Conservation (phyloP, 495 filamentous ascomycete genomes). For the Lepidopterella palustris region DNA sequence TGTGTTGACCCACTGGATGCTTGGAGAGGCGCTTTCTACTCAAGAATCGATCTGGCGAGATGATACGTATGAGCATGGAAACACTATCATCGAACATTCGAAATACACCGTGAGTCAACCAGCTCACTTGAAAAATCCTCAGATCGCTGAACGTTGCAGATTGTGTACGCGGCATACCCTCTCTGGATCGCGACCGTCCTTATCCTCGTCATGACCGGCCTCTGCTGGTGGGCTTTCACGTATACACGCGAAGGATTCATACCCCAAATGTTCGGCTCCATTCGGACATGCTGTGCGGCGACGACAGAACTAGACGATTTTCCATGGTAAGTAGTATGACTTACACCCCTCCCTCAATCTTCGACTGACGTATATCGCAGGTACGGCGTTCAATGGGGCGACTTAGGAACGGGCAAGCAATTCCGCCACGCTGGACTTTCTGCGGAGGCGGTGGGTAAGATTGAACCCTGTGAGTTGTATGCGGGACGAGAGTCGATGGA, state of each 20-base stretch:
- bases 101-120: constrained; percentile 13
- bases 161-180: constrained; percentile 24
- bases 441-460: constrained; percentile 13
- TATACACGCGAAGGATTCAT: constrained; percentile 26
- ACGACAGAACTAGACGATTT: constrained; percentile 21
- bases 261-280: constrained; percentile 24
- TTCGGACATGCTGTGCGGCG: constrained; percentile 16
- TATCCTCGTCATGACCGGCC: constrained; percentile 19
- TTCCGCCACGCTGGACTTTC: constrained; percentile 21
- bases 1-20: constrained; percentile 25
- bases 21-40: constrained; percentile 21
- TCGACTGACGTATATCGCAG: background rate
- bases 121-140: background rate
- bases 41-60: constrained; percentile 22
- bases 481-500: constrained; percentile 1
- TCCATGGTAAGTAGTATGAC: background rate
- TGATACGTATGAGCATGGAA: background rate
- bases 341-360: background rate
- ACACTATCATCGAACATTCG: constrained; percentile 16
- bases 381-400: constrained; percentile 19
- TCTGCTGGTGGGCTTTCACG: constrained; percentile 25
- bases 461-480: constrained; percentile 19
- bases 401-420: constrained; percentile 19
- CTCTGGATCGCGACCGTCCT: constrained; percentile 20
- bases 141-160: constrained; percentile 6